Base-by-base conservation (phyloP, 306 rosid genomes). In the Psophocarpus tetragonolobus region DNA sequence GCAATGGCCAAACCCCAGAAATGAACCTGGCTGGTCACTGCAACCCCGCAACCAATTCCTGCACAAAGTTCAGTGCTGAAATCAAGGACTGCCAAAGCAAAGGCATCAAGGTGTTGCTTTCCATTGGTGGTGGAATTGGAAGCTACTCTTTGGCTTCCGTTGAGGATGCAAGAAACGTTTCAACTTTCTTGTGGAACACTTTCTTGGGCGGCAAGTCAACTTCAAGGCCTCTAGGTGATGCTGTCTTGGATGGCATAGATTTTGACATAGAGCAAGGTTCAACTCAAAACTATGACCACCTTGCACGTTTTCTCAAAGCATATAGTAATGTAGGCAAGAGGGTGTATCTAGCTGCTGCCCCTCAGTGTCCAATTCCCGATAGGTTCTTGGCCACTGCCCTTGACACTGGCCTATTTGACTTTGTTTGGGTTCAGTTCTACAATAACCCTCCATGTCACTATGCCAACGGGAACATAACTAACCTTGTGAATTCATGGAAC, bases 301-400 rank as follows among this genome's bases (percentile, higher is more conserved):
- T 93, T 13, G 96, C 94, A 20, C 71, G 78, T 6, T 62, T 80
- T 45, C 70, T 90, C 0, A 86, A 90, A 66, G 70, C 10, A 0
- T 82, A 84, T 68, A 54, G 69, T 53, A 75, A 65, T 9, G 39
- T 0, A 0, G 76, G 44, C 29, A 79, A 71, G 30, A 50, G 14
- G 10, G 88, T 92, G 44, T 87, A 87, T 87, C 80, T 92, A 32
- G 57, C 85, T 47, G 97, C 88, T 27, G 95, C 97, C 17, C 97
- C 95, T n/a, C 97, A 92, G 23, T 92, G 97, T 58, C 97, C 95
- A 38, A 75, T 84, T 74, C 97, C 97, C 9, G 97, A 90, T 77
- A 75, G 23, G 0, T 85, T 76, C 24, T 56, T 90, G 3, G 91
- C 85, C 4, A 79, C 39, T 33, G 90, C 96, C 3, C 89, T 88